A percentile compares a stretch with the other conserved stretches of the same genome.
These are phyloP conservation scores for Chytriomyces confervae DNA, from an alignment of 192 early-diverging fungal genomes.

Conservation along the genomic window DNA sequence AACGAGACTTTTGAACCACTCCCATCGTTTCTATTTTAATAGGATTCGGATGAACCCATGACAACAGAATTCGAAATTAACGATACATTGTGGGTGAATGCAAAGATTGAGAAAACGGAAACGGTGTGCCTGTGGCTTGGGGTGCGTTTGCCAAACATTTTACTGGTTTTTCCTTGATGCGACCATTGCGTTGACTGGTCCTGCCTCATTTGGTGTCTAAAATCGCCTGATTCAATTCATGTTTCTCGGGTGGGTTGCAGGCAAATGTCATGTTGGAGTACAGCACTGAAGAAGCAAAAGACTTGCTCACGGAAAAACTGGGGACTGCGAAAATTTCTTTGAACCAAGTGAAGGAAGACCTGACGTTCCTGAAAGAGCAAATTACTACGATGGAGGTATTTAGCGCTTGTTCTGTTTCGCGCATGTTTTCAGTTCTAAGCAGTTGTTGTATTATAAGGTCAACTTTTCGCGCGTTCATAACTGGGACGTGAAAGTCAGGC, in stretches of 20 bases:
- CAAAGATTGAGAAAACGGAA: constrained; percentile 75
- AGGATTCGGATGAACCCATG: constrained; percentile 70
- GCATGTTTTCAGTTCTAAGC: not conserved
- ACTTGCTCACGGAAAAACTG: constrained; percentile 79
- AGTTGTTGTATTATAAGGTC: constrained; percentile 8
- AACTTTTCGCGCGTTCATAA: constrained; percentile 94
- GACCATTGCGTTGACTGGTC: not conserved
- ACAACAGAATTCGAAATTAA: constrained; percentile 90
- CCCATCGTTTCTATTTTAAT: not conserved
- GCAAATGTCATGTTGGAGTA: constrained; percentile 99
- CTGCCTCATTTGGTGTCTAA: not conserved
- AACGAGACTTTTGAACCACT: not conserved
- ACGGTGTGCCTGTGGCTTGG: constrained; percentile 95
- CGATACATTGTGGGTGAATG: constrained; percentile 91
- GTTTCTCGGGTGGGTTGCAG: constrained; percentile 41
- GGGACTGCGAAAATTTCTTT: constrained; percentile 73
- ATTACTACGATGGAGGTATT: constrained; percentile 97
- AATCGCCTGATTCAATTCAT: not conserved
- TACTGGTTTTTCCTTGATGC: not conserved
- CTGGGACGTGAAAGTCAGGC: constrained; percentile 92
- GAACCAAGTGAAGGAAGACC: constrained; percentile 82
- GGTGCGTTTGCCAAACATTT: constrained; percentile 52
- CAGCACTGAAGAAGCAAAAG: constrained; percentile 81
- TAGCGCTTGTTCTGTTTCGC: constrained; percentile 1
- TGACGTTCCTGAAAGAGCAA: constrained; percentile 92